Base-by-base conservation (phyloP, 192 early-diverging fungal genomes). In the Backusella sp. region DNA sequence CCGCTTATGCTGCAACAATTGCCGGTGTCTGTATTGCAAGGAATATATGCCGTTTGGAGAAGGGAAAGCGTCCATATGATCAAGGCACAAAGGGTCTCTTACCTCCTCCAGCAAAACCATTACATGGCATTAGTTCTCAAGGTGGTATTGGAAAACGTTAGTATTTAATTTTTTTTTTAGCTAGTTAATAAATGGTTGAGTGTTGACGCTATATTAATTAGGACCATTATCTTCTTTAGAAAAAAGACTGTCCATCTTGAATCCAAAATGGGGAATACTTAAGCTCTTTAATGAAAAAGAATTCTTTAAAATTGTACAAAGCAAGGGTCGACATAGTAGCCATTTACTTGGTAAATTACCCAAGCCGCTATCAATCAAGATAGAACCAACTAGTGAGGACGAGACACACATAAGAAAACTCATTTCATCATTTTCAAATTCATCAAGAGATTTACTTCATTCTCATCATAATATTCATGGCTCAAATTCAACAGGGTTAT, bases 1-100 rank as follows among this genome's bases (percentile, higher is more conserved):
- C 82, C 19, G 84, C 73, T 7, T 85, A 79, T 67, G 73, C 82
- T 36, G 84, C 84, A 12, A 83, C 79, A 0, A 26, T 83, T 30
- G 76, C 79, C 23, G 84, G 79, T 9, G 79, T 80, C 14, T 66
- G 77, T 35, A 80, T 83, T 53, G 74, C 77, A 1, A 66, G 79
- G 17, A 85, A 85, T 67, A 85, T 85, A 26, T 74, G 77, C 53
- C 76, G 79, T 5, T 9, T 81, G 32, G 77, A 70, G 23, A 83
- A 78, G 32, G 79, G 77, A 6, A 85, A 85, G 36, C 42, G 62
- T 39, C 74, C 77, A 17, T 32, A 79, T 26, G 49, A 69, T 3
- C 81, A 82, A 68, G 75, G 81, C 17, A 72, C 23, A 72, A 73
- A 59, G 14, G 81, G 81, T 2, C 72, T 74, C 7, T 36, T 79